Evolutionary conservation across 495 filamentous ascomycete species (phyloP), one percentile per base, ranked within the genome.

Genomic region (Lentithecium fluviatile): DNA sequence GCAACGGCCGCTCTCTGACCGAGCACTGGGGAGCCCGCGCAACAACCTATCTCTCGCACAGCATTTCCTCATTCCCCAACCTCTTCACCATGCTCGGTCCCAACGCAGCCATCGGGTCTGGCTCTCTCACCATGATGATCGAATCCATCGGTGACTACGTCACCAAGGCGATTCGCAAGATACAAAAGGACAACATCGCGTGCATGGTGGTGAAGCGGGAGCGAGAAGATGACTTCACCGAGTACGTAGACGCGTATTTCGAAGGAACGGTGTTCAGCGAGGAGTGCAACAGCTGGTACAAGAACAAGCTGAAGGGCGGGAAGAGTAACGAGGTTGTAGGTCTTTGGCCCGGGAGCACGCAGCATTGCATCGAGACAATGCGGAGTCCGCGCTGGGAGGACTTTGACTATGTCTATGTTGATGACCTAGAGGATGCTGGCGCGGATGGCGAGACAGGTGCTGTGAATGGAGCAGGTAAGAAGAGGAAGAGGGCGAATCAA

Each of bases 21-120:
- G 10, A 70, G 34, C 66, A 73, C 37, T 74, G 72, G 72, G 38
- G 52, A n/a, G 56, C 55, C 12, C 32, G 62, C 13, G 49, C 68
- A 4, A 62, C 52, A 24, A 69, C 66, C 38, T 75, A 73, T 57
- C 66, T 75, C 11, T 72, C 70, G 2, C 63, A 73, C 29, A 38
- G 61, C 6, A 68, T 67, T 0, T 54, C 71, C 54, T 15, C 43
- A 6, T 72, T 73, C 58, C 71, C 71, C 3, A 73, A 72, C 32
- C 43, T 69, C 45, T 73, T 75, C 62, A 62, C 64, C 19, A 70
- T 72, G 68, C 58, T 73, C 8, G 73, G 73, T 2, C 71, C 71
- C 12, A 72, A 73, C 45, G 65, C 59, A 10, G 67, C 70, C 23
- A 73, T 73, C 52, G 70, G 71, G 24, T 59, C 68, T 8, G 73